Evolutionary conservation across 2,329 filamentous ascomycete genomes (phyloP), one percentile per base, ranked within the genome.

Genomic region (Fusarium nematophilum): DNA sequence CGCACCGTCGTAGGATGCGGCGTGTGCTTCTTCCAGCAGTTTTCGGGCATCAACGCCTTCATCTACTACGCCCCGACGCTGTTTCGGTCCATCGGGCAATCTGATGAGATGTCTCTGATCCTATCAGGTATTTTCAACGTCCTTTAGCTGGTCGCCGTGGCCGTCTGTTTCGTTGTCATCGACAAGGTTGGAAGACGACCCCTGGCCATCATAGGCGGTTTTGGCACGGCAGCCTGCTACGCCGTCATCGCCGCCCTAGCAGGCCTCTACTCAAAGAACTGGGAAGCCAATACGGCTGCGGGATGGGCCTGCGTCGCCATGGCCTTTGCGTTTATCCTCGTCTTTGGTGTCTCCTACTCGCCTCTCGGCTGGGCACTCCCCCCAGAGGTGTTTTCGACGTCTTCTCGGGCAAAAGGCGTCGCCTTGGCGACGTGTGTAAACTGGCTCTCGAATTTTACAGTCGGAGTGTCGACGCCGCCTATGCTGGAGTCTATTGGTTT

Each of bases 231-330:
- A n/a, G n/a, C n/a, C n/a, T n/a, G n/a, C n/a, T n/a, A n/a, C n/a
- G n/a, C n/a, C n/a, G n/a, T 86, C 31, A 83, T 83, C 15, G 87
- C 84, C 82, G 75, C 84, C 14, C 77, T 87, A 29, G 70, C 76
- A 29, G 73, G 79, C 47, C 36, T n/a, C n/a, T n/a, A n/a, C n/a
- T n/a, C n/a, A n/a, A n/a, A n/a, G n/a, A n/a, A n/a, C n/a, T n/a
- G n/a, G n/a, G n/a, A n/a, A n/a, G n/a, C n/a, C n/a, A n/a, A 10
- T 79, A 83, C 56, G 73, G 78, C 5, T 68, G 81, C 83, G 1
- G 86, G 86, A 4, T 84, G 84, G 57, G 88, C 80, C 9, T 81
- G 91, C 14, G 52, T 89, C 58, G 84, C 85, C 2, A 85, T 81
- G n/a, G n/a, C n/a, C 88, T 87, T 65, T 79, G 81, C 38, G 82